Percentiles rank a stretch among this genome's conserved stretches.
These are phyloP conservation scores for Stachybotrys echinatus DNA, from an alignment of 2,329 filamentous ascomycete genomes.

Conservation along the genomic window DNA sequence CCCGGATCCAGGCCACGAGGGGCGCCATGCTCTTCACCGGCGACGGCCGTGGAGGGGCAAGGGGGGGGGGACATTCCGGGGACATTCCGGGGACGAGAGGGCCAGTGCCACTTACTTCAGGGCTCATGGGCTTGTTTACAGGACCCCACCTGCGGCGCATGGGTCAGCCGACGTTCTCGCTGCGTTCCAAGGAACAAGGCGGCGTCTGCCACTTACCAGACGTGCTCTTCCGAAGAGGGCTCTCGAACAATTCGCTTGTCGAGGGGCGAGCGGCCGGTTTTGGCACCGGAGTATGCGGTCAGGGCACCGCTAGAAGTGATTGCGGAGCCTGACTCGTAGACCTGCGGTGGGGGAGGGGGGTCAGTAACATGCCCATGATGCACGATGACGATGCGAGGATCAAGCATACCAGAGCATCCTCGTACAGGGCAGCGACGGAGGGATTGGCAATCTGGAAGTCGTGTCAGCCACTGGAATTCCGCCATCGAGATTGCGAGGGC, in stretches of 20 bases:
- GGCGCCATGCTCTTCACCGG: no score
- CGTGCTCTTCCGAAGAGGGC: conserved; percentile 76
- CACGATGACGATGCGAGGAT: neutral
- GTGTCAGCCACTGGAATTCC: neutral
- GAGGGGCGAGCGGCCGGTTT: conserved; percentile 92
- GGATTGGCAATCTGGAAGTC: conserved; percentile 70
- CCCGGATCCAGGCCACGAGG: no score
- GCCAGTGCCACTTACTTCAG: conserved; percentile 67
- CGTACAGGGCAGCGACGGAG: conserved; percentile 91
- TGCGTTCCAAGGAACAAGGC: neutral
- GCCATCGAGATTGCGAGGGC: no score
- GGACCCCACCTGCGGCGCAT: conserved; percentile 68
- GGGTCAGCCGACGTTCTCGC: conserved; percentile 19
- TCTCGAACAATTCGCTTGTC: conserved; percentile 99
- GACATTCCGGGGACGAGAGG: conserved; percentile 7
- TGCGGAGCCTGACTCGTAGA: conserved; percentile 93
- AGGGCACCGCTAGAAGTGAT: conserved; percentile 94
- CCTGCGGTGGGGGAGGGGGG: conserved; percentile 12
- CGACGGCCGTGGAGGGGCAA: neutral
- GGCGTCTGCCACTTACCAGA: conserved; percentile 58
- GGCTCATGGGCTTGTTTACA: conserved; percentile 97
- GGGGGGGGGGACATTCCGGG: conserved; percentile 7
- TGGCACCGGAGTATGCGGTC: conserved; percentile 95
- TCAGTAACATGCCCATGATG: neutral
- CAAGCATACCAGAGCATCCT: conserved; percentile 74